These are phyloP conservation scores for Hymenoscyphus repandus DNA, from an alignment of 2,329 filamentous ascomycete genomes.

Conservation along the genomic window DNA sequence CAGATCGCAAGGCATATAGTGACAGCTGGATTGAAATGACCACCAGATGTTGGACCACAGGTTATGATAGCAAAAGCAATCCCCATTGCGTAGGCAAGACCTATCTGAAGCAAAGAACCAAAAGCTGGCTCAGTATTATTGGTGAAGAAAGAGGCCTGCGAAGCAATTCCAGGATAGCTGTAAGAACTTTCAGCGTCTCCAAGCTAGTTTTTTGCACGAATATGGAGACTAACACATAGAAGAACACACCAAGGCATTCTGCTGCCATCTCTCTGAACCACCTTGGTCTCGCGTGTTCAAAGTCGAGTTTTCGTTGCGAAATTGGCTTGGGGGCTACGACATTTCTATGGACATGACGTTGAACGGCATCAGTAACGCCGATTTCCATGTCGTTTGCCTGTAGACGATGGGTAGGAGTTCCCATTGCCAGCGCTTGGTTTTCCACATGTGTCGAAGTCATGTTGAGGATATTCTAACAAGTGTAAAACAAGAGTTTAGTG, in stretches of 20 bases:
- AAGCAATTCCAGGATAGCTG: constrained; percentile 46
- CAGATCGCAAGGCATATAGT: constrained; percentile 43
- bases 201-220: neutral
- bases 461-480: too few species aligned
- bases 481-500: too few species aligned
- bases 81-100: constrained; percentile 50
- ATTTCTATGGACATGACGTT: constrained; percentile 44
- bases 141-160: constrained; percentile 45
- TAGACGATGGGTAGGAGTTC: neutral
- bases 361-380: constrained; percentile 47
- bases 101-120: constrained; percentile 50
- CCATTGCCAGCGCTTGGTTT: neutral
- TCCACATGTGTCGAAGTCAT: neutral
- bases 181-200: neutral
- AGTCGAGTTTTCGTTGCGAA: constrained; percentile 48
- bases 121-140: constrained; percentile 39
- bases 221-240: constrained; percentile 39
- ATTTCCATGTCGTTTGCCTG: constrained; percentile 34
- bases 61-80: constrained; percentile 56
- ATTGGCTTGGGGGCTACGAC: constrained; percentile 46
- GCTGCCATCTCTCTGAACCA: constrained; percentile 51
- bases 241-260: constrained; percentile 53
- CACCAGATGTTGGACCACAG: constrained; percentile 48
- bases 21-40: constrained; percentile 50
- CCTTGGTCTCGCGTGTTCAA: constrained; percentile 47